A percentile compares a stretch with the other conserved stretches of the same genome.
Evolutionary conservation across 495 filamentous ascomycete genomes (phyloP).

Genomic region (Talaromyces adpressus): DNA sequence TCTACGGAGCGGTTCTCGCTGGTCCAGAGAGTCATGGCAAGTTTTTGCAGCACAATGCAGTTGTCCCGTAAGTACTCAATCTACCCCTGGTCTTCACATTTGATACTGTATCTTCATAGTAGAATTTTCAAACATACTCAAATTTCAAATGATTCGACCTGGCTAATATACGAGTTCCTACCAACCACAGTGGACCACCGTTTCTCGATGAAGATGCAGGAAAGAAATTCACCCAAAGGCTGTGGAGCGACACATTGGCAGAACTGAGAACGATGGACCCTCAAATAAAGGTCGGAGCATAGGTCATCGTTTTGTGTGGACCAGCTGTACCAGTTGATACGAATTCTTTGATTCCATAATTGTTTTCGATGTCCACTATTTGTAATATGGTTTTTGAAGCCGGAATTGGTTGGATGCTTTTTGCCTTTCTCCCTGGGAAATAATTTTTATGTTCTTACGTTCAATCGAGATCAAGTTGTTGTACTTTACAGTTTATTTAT

Average conservation of each 20-base stretch:
- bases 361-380: neutral
- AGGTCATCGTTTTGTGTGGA: neutral
- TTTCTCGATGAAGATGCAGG: neutral
- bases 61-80: neutral
- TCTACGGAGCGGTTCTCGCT: constrained; percentile 14
- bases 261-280: neutral
- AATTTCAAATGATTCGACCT: neutral
- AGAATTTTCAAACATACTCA: neutral
- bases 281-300: neutral
- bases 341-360: neutral
- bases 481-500: too few relatives aligned
- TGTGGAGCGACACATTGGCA: neutral
- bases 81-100: neutral
- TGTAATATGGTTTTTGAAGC: too few relatives aligned
- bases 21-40: constrained; percentile 20
- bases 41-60: constrained; percentile 12
- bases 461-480: too few relatives aligned
- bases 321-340: neutral
- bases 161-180: neutral
- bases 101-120: neutral
- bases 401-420: too few relatives aligned
- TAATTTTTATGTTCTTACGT: too few relatives aligned
- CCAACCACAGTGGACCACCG: neutral
- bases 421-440: too few relatives aligned
- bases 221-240: neutral